Percentiles rank a stretch among this genome's conserved stretches.
These are phyloP conservation scores for Aspergillus saccharolyticus DNA, from an alignment of 495 filamentous ascomycete genomes.

Conservation along the genomic window DNA sequence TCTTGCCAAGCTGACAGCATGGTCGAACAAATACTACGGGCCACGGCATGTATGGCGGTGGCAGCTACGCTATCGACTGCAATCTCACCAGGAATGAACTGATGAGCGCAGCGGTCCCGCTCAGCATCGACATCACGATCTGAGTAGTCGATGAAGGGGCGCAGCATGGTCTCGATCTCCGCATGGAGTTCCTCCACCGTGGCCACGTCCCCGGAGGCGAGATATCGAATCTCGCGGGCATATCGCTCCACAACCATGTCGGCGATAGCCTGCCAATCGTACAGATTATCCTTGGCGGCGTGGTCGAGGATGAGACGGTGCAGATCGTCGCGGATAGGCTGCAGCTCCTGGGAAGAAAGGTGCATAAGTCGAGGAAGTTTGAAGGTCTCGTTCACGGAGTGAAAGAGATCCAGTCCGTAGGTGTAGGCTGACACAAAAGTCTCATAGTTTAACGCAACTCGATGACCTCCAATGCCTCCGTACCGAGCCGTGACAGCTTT, in stretches of 20 bases:
- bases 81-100: constrained; percentile 36
- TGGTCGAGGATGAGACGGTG: constrained; percentile 29
- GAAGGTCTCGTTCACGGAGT: constrained; percentile 6
- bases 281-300: constrained; percentile 14
- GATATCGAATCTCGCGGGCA: constrained; percentile 43
- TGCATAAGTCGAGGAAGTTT: constrained; percentile 45
- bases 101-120: constrained; percentile 42
- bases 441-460: constrained; percentile 56
- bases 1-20: constrained; percentile 39
- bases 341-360: constrained; percentile 31
- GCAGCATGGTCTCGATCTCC: constrained; percentile 43
- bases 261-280: constrained; percentile 57
- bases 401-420: constrained; percentile 51
- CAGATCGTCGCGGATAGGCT: constrained; percentile 39
- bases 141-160: constrained; percentile 47
- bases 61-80: constrained; percentile 21
- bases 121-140: constrained; percentile 31
- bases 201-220: constrained; percentile 35
- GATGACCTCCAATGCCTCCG: constrained; percentile 48
- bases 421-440: constrained; percentile 55
- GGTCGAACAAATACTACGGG: constrained; percentile 45
- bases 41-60: constrained; percentile 43
- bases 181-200: constrained; percentile 30
- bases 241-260: constrained; percentile 61
- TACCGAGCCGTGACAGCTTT: constrained; percentile 52